These are phyloP conservation scores for Scalesia atractyloides DNA, from an alignment of 129 eudicot genomes.

Conservation along the genomic window DNA sequence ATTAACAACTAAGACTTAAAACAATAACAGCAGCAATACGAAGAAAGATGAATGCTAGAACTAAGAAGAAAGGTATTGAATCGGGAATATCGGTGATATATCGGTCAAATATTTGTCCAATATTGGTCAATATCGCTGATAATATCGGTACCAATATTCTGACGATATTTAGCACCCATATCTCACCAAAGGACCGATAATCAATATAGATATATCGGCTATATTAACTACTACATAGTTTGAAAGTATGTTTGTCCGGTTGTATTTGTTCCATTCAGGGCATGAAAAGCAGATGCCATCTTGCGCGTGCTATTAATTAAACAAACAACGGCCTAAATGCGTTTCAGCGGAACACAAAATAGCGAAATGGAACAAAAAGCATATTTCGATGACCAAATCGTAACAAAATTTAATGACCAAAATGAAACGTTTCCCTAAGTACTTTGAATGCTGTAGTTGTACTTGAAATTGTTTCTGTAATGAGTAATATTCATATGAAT, in stretches of 20 bases:
- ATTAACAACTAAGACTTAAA: no score
- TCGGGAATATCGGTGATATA: no score
- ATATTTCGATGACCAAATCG: not conserved
- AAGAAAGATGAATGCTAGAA: no score
- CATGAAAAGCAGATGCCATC: not conserved
- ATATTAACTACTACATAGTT: no score
- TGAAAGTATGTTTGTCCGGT: not conserved
- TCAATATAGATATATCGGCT: no score
- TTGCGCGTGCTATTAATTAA: not conserved
- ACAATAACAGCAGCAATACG: no score
- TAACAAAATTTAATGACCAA: not conserved
- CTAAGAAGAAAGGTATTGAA: no score
- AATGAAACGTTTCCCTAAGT: not conserved
- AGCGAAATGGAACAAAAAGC: not conserved
- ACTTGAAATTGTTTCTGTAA: not conserved
- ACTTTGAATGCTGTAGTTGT: not conserved
- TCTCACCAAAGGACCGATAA: no score
- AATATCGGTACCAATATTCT: no score
- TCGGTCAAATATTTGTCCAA: no score
- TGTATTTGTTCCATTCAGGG: not conserved
- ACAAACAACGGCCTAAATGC: not conserved
- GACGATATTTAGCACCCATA: no score
- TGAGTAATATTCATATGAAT: conserved; percentile 8
- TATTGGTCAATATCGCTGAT: no score
- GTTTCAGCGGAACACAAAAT: not conserved